Evolutionary conservation across 2,329 filamentous ascomycete genomes (phyloP).

Genomic region (Colletotrichum aenigma): DNA sequence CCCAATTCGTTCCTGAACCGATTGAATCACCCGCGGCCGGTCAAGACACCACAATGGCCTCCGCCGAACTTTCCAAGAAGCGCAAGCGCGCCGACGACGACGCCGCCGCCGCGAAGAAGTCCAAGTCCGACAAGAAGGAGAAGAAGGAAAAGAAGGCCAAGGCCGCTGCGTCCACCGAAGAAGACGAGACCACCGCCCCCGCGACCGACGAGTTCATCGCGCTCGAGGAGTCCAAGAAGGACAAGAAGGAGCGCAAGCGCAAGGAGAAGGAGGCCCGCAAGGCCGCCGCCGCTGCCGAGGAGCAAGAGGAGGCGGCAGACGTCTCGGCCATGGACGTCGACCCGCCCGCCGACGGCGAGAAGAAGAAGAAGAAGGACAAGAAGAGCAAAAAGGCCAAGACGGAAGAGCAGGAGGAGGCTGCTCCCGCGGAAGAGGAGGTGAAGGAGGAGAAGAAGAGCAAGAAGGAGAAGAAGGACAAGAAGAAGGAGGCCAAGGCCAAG

Average conservation of each 20-base stretch:
- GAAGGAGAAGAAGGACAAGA: slow-evolving; percentile 23
- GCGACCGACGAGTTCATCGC: slow-evolving; percentile 5
- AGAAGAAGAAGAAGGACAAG: slow-evolving; percentile 32
- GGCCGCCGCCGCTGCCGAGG: slow-evolving; percentile 1
- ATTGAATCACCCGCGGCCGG: not conserved
- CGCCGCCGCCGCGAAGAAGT: slow-evolving; percentile 23
- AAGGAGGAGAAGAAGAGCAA: slow-evolving; percentile 30
- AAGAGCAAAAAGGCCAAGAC: slow-evolving; percentile 21
- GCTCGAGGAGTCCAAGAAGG: slow-evolving; percentile 20
- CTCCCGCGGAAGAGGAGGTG: slow-evolving; percentile 32
- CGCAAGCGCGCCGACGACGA: slow-evolving; percentile 26
- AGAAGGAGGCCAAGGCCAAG: slow-evolving; percentile 32
- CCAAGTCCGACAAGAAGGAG: slow-evolving; percentile 27
- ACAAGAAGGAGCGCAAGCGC: slow-evolving; percentile 34
- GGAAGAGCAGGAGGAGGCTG: slow-evolving; percentile 17
- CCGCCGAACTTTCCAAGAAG: slow-evolving; percentile 24
- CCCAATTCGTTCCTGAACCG: too few species aligned
- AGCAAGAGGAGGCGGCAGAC: not conserved
- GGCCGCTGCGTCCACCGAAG: not conserved
- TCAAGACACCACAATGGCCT: not conserved
- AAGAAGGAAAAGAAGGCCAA: slow-evolving; percentile 22
- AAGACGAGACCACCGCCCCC: not conserved
- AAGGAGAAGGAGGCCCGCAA: slow-evolving; percentile 24
- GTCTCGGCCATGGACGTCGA: slow-evolving; percentile 12
- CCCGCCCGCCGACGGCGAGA: slow-evolving; percentile 15